Base-by-base conservation (phyloP, 2,329 filamentous ascomycete genomes). In the Diplodia intermedia region DNA sequence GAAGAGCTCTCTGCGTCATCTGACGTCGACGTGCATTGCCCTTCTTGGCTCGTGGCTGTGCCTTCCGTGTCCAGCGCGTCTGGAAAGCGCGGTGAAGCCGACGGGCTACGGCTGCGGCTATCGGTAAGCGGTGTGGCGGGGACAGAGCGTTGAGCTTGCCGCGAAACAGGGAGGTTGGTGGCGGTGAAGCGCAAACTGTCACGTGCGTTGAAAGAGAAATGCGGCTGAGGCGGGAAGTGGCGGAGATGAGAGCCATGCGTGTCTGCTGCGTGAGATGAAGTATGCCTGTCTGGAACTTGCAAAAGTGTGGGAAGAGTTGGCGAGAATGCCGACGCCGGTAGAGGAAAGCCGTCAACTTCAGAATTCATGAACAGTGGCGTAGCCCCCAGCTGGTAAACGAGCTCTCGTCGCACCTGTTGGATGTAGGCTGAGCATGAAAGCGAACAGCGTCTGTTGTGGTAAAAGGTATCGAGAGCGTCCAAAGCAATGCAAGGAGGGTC, bases 251-350 rank as follows among this genome's bases (percentile, higher is more conserved):
- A 15, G 36, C 40, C 14, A 23, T 38, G 20, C 20, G 40, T 18
- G n/a, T 52, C 55, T 60, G 70, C 26, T 77, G 67, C 40, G 71
- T 68, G 63, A 71, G 5, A 38, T 8, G 47, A 63, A 15, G 33
- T 54, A 20, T 55, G 50, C 15, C 23, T 55, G 20, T 47, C 49
- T 31, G 29, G 4, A 43, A 63, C n/a, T 14, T 52, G 18, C 14
- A 33, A 47, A 33, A 23, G 20, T 33, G 40, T 20, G 8, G 20
- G 18, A 47, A 9, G 18, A 12, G n/a, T 8, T 31, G 31, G 31
- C 15, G 47, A 52, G 31, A 36, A 31, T 15, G 18, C 36, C 26
- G 50, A 15, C 4, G 47, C 40, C 40, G 40, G 50, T 20, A 20
- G n/a, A 49, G 26, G 36, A 57, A n/a, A 57, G 15, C 8, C 26